Base-by-base conservation (phyloP, 2,329 filamentous ascomycete genomes). In the Emergomyces pasteurianus region DNA sequence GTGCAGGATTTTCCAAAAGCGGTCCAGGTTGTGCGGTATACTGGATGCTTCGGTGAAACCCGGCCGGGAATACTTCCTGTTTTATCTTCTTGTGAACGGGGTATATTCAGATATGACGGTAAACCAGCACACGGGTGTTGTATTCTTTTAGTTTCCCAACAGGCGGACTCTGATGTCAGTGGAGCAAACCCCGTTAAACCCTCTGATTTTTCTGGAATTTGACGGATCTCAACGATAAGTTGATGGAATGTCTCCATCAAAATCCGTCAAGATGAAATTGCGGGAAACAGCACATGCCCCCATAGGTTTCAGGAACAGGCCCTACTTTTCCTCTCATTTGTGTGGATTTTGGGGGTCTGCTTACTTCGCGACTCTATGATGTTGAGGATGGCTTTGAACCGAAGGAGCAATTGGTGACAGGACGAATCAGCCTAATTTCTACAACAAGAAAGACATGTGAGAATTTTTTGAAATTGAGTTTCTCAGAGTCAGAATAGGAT, bases 131-230 rank as follows among this genome's bases (percentile, higher is more conserved):
- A 79, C 84, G 0, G 82, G 9, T 85, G 2, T 69, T 89, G 2
- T 88, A 88, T n/a, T n/a, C n/a, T n/a, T n/a, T n/a, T n/a, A n/a
- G n/a, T n/a, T n/a, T n/a, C n/a, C n/a, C n/a, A n/a, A n/a, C n/a
- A n/a, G n/a, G n/a, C n/a, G n/a, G n/a, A n/a, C n/a, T n/a, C n/a
- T n/a, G n/a, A n/a, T n/a, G n/a, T n/a, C n/a, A n/a, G n/a, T n/a
- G n/a, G n/a, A n/a, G n/a, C n/a, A n/a, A n/a, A n/a, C n/a, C n/a
- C n/a, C n/a, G n/a, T n/a, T 74, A 59, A 80, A 72, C 60, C 86
- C 86, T 43, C 76, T 88, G 16, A 81, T 89, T 34, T 71, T 88
- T 4, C 81, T 86, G 43, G 86, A n/a, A 89, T 63, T 73, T 89
- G 12, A 80, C 80, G 0, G 86, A 89, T 68, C 73, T 89, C 16